Evolutionary conservation across 371 early-diverging fungal genomes (phyloP), one percentile per base, ranked within the genome.

Genomic region (Parasitella parasitica): DNA sequence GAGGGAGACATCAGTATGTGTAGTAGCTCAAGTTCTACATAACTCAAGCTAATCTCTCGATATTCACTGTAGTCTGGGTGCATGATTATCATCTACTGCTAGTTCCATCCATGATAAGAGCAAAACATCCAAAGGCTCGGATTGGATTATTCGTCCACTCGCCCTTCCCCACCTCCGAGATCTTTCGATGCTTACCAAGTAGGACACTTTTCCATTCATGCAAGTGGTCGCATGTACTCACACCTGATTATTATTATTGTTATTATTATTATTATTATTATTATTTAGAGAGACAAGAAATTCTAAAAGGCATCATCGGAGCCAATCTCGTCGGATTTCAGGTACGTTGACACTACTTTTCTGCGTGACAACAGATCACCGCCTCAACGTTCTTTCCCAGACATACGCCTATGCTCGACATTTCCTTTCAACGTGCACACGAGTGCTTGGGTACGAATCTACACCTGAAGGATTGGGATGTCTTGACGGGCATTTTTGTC

Each of bases 81-180:
- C 97, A 99, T 70, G 99, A 99, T 80, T 99, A 99, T 74, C 99
- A 99, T 76, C 71, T 99, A 39, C 84, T 98, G 71, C 69, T 97
- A 46, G 85, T 95, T 1, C 99, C 99, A 4, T 73, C 83, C 52
- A 86, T 98, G 84, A 67, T 99, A 15, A 87, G 96, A 53, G 72
- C 83, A 66, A 80, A 73, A 50, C 69, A 96, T 13, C 96, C 96
- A 0, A 73, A 83, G 15, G 91, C 96, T 4, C 83, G 86, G 36
- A 91, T 99, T 59, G 97, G 97, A 16, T 92, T 98, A 73, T 99
- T 99, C 77, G 81, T 98, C 26, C 99, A 99, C 78, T 94, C 97
- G 0, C 97, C 99, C 4, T 99, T 99, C 77, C 98, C 99, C 5
- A 89, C 86, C 59, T 91, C 94, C 3, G 96, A 95, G 65, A 90